phyloP scores from a whole-genome alignment of 1,284 basidiomycete species.

The Singerocomus inundabilis region DNA sequence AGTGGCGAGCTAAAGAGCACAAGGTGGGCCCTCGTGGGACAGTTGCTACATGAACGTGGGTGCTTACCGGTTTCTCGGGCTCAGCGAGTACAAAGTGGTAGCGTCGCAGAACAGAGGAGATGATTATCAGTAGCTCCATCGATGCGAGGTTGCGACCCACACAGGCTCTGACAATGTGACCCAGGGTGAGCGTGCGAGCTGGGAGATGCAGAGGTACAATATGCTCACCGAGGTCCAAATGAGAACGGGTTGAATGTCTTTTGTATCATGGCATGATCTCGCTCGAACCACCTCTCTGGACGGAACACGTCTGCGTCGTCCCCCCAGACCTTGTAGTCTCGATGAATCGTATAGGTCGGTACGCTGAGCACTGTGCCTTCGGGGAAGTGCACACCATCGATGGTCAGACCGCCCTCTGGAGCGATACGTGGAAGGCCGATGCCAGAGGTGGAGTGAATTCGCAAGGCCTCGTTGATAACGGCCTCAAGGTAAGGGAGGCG shows the following conservation, averaged over 20 bases:
- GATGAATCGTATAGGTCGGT: slow-evolving; percentile 78
- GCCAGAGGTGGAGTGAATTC: slow-evolving; percentile 77
- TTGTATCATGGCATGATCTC: slow-evolving; percentile 56
- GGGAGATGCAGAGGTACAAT: background rate
- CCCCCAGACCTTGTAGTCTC: slow-evolving; percentile 71
- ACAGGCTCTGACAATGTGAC: slow-evolving; percentile 64
- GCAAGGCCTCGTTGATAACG: slow-evolving; percentile 80
- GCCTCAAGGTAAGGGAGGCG: slow-evolving; percentile 74
- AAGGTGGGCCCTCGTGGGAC: slow-evolving; percentile 10
- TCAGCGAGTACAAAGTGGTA: slow-evolving; percentile 69
- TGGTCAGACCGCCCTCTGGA: slow-evolving; percentile 64
- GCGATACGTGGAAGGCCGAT: slow-evolving; percentile 81
- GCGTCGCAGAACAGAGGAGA: slow-evolving; percentile 68
- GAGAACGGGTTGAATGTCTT: slow-evolving; percentile 79
- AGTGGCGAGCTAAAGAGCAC: slow-evolving; percentile 54
- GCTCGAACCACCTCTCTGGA: slow-evolving; percentile 81
- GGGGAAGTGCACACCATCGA: slow-evolving; percentile 62
- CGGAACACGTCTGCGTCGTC: slow-evolving; percentile 73
- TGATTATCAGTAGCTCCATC: slow-evolving; percentile 72
- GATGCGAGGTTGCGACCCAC: slow-evolving; percentile 75
- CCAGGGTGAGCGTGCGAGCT: too few species aligned
- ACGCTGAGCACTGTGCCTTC: slow-evolving; percentile 73
- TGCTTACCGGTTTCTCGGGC: slow-evolving; percentile 54
- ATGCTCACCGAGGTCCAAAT: slow-evolving; percentile 55
- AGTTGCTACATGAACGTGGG: slow-evolving; percentile 1